These are phyloP conservation scores for Tetrapisispora phaffii DNA, from an alignment of 805 yeast species.

Conservation along the genomic window DNA sequence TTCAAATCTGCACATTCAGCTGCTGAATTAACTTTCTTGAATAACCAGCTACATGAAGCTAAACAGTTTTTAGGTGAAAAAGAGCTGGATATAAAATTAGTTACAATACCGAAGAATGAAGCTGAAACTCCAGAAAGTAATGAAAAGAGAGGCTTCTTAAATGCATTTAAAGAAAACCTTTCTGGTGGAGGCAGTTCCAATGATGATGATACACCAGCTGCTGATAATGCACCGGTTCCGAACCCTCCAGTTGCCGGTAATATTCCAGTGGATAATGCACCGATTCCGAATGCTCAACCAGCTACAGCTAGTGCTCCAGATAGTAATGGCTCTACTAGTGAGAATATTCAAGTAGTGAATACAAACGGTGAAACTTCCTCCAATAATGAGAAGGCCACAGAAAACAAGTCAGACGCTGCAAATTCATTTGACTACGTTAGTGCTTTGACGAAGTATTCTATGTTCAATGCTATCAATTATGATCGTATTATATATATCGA, in stretches of 20 bases:
- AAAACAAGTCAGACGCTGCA: neutral
- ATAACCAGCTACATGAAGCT: neutral
- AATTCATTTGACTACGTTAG: neutral
- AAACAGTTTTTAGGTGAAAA: neutral
- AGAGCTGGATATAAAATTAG: neutral
- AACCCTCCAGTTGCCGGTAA: no score
- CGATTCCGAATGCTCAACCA: neutral
- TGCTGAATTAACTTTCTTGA: neutral
- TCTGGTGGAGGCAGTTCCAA: neutral
- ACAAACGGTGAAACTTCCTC: neutral
- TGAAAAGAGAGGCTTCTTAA: neutral
- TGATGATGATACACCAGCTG: neutral
- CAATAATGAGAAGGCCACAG: neutral
- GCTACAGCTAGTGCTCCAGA: no score
- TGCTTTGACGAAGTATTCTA: constrained; percentile 46
- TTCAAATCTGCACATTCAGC: neutral
- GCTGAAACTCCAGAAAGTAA: neutral
- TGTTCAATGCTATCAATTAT: constrained; percentile 40
- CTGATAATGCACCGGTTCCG: neutral
- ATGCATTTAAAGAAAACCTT: neutral
- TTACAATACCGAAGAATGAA: neutral
- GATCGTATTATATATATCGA: constrained; percentile 49
- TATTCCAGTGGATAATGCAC: no score
- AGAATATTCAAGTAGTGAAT: neutral
- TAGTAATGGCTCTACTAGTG: neutral